A percentile compares a stretch with the other conserved stretches of the same genome.
Evolutionary conservation across 2,329 filamentous ascomycete genomes (phyloP).

Genomic region (Trichoderma atrobrunneum): DNA sequence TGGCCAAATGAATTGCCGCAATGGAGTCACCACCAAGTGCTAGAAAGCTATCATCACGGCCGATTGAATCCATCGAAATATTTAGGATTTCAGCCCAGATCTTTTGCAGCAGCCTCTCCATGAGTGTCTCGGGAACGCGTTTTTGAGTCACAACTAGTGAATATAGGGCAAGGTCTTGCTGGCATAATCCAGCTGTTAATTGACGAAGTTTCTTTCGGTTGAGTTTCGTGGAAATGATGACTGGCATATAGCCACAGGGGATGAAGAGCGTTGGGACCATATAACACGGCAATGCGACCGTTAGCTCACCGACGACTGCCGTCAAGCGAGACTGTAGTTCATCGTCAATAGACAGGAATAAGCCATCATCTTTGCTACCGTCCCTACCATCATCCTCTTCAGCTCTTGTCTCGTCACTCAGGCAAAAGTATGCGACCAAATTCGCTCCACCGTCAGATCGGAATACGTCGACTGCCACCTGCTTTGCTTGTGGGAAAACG

Average conservation of each 20-base stretch:
- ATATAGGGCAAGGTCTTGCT: slow-evolving; percentile 20
- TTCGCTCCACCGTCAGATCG: neutral
- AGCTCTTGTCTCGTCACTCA: neutral
- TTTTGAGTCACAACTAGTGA: slow-evolving; percentile 27
- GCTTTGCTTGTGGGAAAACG: neutral
- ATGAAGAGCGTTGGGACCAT: slow-evolving; percentile 12
- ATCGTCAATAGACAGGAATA: neutral
- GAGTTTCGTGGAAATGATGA: slow-evolving; percentile 10
- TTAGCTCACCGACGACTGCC: neutral
- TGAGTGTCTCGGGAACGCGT: slow-evolving; percentile 21
- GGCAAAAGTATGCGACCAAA: slow-evolving; percentile 10
- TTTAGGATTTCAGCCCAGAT: slow-evolving; percentile 23
- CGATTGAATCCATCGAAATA: slow-evolving; percentile 14
- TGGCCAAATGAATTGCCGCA: slow-evolving; percentile 23
- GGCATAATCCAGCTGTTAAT: neutral
- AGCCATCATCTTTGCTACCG: neutral
- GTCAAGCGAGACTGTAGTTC: neutral
- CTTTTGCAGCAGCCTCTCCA: slow-evolving; percentile 21
- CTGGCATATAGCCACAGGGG: slow-evolving; percentile 2
- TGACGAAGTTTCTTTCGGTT: slow-evolving; percentile 18
- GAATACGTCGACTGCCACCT: slow-evolving; percentile 19
- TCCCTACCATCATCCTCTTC: neutral
- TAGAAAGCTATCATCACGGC: slow-evolving; percentile 24
- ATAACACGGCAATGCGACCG: neutral
- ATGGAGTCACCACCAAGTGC: slow-evolving; percentile 27